Evolutionary conservation across 805 yeast species (phyloP).

Genomic region (Suhomyces xylopsoci): DNA sequence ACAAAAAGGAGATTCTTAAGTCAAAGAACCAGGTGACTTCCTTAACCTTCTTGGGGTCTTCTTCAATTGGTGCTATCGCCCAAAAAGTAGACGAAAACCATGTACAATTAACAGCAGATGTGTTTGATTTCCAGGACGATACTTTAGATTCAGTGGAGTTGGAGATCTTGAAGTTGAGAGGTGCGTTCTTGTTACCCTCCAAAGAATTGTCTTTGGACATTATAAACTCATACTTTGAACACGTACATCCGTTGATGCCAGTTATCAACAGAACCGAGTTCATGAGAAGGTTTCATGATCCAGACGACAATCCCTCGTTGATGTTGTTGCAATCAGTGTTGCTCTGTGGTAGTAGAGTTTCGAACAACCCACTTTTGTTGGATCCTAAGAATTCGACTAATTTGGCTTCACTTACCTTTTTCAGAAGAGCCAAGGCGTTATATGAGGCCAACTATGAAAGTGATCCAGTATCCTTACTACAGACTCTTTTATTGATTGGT

Average conservation of each 20-base stretch:
- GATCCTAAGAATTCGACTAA: conserved; percentile 53
- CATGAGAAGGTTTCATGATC: conserved; percentile 52
- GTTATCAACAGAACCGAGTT: conserved; percentile 62
- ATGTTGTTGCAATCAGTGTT: conserved; percentile 66
- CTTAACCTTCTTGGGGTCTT: conserved; percentile 52
- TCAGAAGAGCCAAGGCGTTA: conserved; percentile 70
- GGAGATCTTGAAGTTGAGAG: conserved; percentile 59
- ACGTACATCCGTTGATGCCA: conserved; percentile 68
- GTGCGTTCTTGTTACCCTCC: conserved; percentile 70
- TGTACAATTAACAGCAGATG: conserved; percentile 41
- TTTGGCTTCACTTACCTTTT: conserved; percentile 50
- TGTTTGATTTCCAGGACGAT: conserved; percentile 32
- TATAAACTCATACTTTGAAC: conserved; percentile 58
- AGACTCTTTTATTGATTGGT: conserved; percentile 59
- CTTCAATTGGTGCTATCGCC: conserved; percentile 47
- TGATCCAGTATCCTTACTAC: conserved; percentile 60
- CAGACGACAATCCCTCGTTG: conserved; percentile 58
- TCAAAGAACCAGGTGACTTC: conserved; percentile 23
- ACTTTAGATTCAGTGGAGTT: conserved; percentile 57
- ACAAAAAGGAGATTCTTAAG: conserved; percentile 28
- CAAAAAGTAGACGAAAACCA: conserved; percentile 48
- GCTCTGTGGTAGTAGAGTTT: conserved; percentile 64
- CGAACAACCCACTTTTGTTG: conserved; percentile 48
- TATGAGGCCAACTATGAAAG: conserved; percentile 68
- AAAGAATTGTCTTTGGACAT: conserved; percentile 56